Evolutionary conservation across 257 asterid genomes (phyloP).

Genomic region (Solanum lycopersicoides): DNA sequence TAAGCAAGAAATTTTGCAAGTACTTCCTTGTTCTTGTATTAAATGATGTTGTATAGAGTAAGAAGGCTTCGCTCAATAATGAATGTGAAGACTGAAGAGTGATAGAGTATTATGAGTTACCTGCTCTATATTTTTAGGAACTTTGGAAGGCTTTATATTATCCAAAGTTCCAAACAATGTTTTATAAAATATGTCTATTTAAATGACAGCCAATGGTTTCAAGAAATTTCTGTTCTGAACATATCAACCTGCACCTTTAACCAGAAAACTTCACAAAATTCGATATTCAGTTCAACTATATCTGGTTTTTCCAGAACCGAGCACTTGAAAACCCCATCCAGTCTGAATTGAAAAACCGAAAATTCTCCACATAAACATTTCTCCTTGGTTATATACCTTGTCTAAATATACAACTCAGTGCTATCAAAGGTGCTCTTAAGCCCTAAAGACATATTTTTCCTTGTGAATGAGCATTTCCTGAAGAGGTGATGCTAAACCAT

Average conservation of each 20-base stretch:
- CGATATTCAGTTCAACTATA: neutral
- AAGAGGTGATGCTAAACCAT: neutral
- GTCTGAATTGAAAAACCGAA: neutral
- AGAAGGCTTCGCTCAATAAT: neutral
- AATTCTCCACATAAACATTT: neutral
- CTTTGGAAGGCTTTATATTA: neutral
- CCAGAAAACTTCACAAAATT: neutral
- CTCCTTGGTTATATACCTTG: neutral
- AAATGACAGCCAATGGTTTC: neutral
- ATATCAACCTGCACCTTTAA: neutral
- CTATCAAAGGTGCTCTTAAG: neutral
- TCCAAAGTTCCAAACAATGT: neutral
- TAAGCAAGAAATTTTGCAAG: neutral
- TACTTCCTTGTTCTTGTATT: neutral
- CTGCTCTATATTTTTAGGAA: neutral
- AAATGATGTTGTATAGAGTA: neutral
- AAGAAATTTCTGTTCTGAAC: neutral
- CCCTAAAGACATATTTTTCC: neutral
- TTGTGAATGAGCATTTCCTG: neutral
- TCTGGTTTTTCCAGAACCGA: neutral
- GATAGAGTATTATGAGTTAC: accelerated
- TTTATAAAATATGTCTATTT: neutral
- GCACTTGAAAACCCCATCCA: neutral
- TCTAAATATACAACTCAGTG: neutral
- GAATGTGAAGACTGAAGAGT: neutral